These are phyloP conservation scores for Bacidia gigantensis DNA, from an alignment of 495 filamentous ascomycete genomes.

Conservation along the genomic window DNA sequence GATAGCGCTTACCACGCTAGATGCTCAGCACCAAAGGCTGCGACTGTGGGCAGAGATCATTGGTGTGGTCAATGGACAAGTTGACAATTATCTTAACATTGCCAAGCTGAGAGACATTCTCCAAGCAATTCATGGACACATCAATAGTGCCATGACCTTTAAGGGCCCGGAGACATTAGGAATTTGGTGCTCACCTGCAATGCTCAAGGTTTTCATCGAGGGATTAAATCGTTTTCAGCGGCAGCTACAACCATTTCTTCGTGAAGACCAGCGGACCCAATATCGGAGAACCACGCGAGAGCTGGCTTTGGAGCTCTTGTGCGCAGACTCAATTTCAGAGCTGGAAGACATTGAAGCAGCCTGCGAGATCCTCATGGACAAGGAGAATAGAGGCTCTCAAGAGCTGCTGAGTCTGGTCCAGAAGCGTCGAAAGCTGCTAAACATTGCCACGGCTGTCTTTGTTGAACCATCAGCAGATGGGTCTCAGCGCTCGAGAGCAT, in stretches of 20 bases:
- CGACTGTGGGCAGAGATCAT: not conserved
- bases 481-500: not conserved
- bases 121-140: not conserved
- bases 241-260: not conserved
- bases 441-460: not conserved
- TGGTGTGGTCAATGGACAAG: not conserved
- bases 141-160: not conserved
- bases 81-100: not conserved
- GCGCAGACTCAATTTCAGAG: not conserved
- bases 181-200: not conserved
- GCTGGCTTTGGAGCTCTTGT: not conserved
- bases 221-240: not conserved
- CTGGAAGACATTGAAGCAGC: conserved; percentile 1
- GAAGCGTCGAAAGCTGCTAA: not conserved
- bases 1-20: not conserved
- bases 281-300: not conserved
- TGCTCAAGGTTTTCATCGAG: not conserved
- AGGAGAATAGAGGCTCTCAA: not conserved
- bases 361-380: not conserved
- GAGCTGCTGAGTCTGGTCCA: not conserved
- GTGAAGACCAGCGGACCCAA: not conserved
- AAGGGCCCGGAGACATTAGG: not conserved
- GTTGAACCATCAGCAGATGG: not conserved
- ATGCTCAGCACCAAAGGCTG: not conserved
- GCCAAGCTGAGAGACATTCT: not conserved